Conservation (phyloP, 2,329 filamentous ascomycete species). For the Fusarium lateritium region DNA sequence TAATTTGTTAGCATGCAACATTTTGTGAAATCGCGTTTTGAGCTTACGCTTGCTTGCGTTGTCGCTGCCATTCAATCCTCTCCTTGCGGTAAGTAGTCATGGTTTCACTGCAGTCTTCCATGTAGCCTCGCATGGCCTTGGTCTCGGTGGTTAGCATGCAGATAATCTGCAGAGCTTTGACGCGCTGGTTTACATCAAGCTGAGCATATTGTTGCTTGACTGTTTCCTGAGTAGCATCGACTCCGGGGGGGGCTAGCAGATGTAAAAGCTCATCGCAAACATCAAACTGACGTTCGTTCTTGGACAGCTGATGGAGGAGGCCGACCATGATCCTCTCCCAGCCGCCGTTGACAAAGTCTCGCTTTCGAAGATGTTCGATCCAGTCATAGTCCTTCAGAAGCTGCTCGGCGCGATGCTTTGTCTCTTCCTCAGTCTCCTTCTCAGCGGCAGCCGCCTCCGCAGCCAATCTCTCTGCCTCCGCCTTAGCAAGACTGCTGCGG, state of each 20-base stretch:
- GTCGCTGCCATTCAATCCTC: constrained; percentile 92
- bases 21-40: background rate
- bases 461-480: constrained; percentile 79
- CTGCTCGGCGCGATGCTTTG: constrained; percentile 80
- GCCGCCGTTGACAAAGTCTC: constrained; percentile 88
- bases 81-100: constrained; percentile 97
- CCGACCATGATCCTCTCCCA: constrained; percentile 95
- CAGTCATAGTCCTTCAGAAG: constrained; percentile 83
- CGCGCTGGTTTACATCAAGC: constrained; percentile 86
- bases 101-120: constrained; percentile 91
- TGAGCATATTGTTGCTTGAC: constrained; percentile 79
- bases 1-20: constrained; percentile 11
- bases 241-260: constrained; percentile 83
- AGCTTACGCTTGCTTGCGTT: constrained; percentile 76
- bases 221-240: constrained; percentile 81
- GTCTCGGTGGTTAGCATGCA: constrained; percentile 90
- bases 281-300: constrained; percentile 77
- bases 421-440: constrained; percentile 64
- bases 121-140: constrained; percentile 86
- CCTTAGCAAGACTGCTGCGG: constrained; percentile 86
- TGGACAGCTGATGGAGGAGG: constrained; percentile 86
- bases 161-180: constrained; percentile 85
- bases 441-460: constrained; percentile 71
- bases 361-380: constrained; percentile 86
- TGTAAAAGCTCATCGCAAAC: constrained; percentile 84